A percentile compares a stretch with the other conserved stretches of the same genome.
These are phyloP conservation scores for Huntiella abstrusa DNA, from an alignment of 2,329 filamentous ascomycete genomes.

Conservation along the genomic window DNA sequence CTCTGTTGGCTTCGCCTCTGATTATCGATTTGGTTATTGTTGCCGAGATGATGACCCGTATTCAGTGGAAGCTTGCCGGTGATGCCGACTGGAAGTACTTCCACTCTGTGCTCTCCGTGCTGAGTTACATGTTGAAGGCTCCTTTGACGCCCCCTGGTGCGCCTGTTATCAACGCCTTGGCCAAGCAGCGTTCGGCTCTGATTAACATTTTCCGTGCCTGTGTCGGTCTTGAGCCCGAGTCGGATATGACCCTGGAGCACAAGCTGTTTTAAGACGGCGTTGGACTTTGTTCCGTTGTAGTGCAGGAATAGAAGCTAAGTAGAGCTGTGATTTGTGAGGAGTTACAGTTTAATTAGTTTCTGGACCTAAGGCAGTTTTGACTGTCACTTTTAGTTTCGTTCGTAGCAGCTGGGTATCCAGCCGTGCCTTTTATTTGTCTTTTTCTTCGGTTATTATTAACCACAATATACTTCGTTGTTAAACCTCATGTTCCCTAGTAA, in stretches of 20 bases:
- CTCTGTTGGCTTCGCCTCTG: conserved; percentile 79
- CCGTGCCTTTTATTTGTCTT: no score
- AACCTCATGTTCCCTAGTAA: no score
- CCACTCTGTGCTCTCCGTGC: conserved; percentile 88
- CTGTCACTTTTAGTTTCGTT: no score
- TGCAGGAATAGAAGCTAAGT: not conserved
- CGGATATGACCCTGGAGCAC: conserved; percentile 97
- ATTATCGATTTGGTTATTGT: conserved; percentile 93
- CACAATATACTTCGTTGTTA: no score
- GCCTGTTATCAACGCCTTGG: conserved; percentile 84
- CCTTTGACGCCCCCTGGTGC: conserved; percentile 87
- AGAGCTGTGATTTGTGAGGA: conserved; percentile 1
- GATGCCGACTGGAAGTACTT: conserved; percentile 68
- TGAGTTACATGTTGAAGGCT: conserved; percentile 98
- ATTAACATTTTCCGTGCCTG: conserved; percentile 99
- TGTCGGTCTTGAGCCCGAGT: conserved; percentile 90
- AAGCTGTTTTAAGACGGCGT: conserved; percentile 55
- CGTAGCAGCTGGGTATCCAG: no score
- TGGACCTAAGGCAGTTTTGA: no score
- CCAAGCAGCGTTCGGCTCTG: conserved; percentile 84
- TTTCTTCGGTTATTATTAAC: no score
- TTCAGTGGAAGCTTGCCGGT: conserved; percentile 61
- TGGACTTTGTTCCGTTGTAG: not conserved
- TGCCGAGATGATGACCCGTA: conserved; percentile 95
- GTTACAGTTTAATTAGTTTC: not conserved